Evolutionary conservation across 441 rosid genomes (phyloP), one percentile per base, ranked within the genome.

Genomic region (Melianthus villosus): DNA sequence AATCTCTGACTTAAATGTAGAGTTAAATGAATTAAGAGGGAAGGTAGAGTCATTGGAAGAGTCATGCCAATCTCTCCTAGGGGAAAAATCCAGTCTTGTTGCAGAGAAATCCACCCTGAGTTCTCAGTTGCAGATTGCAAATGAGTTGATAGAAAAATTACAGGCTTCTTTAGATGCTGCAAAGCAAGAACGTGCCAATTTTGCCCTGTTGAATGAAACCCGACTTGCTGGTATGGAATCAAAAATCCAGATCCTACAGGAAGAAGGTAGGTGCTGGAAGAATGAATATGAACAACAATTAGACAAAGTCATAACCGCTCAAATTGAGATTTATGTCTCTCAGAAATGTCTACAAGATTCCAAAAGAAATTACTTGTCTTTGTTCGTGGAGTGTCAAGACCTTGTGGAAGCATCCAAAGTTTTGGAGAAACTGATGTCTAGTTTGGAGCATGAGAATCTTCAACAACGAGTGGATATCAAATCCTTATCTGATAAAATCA

Each of bases 51-150:
- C 62, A 38, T 59, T 73, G 47, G 75, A 72, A 54, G 75, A 68
- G 50, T 68, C 82, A 34, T 65, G 64, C 50, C 72, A 71, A 45
- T 58, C 69, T 57, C 72, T 85, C 42, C 67, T 41, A 61, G 73
- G 60, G 60, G 91, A 76, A 16, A 79, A 69, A 55, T 63, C 69
- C 25, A 50, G 57, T 44, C 65, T 71, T 27, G 56, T 45, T 34
- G 32, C 56, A 0, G 84, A 69, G 56, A 62, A 77, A 65, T 63
- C 82, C 1, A 48, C 66, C 47, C 42, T 85, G 42, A 79, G 82
- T 32, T 82, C 92, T n/a, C 99, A 91, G 69, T 56, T 91, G 45
- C 93, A 82, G 44, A 50, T 51, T 29, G 71, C 80, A 68, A 63
- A 78, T 10, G 78, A 50, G 50, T 55, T 76, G 41, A 74, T 75